These are phyloP conservation scores for Dillenia suffruticosa DNA, from an alignment of 164 flowering plant genomes.

Conservation along the genomic window DNA sequence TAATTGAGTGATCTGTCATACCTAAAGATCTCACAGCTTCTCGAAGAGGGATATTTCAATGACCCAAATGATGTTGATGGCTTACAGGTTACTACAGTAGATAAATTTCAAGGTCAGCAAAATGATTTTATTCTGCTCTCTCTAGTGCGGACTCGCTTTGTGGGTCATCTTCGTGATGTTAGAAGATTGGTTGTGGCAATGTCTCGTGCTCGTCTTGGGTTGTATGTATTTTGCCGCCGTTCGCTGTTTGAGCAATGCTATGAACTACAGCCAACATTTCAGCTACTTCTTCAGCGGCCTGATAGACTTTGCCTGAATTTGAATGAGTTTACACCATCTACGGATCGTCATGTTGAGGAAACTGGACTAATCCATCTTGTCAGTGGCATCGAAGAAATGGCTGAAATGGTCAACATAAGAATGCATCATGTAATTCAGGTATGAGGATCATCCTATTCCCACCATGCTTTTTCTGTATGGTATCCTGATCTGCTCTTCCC, in stretches of 20 bases:
- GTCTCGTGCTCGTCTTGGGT: constrained; percentile 98
- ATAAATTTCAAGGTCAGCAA: constrained; percentile 99
- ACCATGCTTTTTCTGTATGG: background rate
- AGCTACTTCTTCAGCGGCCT: constrained; percentile 79
- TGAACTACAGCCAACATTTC: constrained; percentile 91
- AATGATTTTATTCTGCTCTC: constrained; percentile 90
- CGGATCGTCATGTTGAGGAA: constrained; percentile 73
- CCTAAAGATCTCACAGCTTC: too few relatives aligned
- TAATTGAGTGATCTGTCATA: too few relatives aligned
- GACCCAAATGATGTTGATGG: background rate
- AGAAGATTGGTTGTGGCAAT: constrained; percentile 97
- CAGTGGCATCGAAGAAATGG: constrained; percentile 74
- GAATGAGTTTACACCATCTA: constrained; percentile 45
- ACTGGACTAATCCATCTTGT: constrained; percentile 50
- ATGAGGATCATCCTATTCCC: constrained; percentile 2
- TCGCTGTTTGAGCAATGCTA: constrained; percentile 95
- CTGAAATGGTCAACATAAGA: constrained; percentile 34
- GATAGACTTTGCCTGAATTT: constrained; percentile 76
- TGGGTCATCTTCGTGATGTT: constrained; percentile 98
- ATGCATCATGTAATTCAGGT: constrained; percentile 65
- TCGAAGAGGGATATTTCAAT: too few relatives aligned
- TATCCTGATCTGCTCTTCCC: background rate
- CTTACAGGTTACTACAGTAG: constrained; percentile 85
- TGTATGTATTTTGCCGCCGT: constrained; percentile 86
- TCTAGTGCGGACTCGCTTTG: constrained; percentile 92